Percentiles rank a stretch among this genome's conserved stretches.
These are phyloP conservation scores for Boletus sp. DNA, from an alignment of 1,284 basidiomycete genomes.

Conservation along the genomic window DNA sequence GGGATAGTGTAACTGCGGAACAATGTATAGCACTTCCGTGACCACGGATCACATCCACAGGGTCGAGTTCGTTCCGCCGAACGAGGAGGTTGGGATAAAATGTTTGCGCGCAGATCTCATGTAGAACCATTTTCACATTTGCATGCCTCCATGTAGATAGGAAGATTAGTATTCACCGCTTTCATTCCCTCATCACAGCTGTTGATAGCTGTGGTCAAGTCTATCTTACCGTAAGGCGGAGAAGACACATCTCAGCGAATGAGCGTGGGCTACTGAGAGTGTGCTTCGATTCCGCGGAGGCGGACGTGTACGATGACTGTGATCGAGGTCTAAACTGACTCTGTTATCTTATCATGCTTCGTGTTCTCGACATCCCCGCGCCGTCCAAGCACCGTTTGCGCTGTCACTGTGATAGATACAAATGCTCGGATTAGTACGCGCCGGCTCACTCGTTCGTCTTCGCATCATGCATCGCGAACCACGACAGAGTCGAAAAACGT, in stretches of 20 bases:
- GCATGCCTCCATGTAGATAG: slow-evolving; percentile 6
- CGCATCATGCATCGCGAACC: not conserved
- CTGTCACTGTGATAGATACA: not conserved
- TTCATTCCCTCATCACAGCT: not conserved
- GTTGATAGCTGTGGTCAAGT: slow-evolving; percentile 1
- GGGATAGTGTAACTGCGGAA: slow-evolving; percentile 1
- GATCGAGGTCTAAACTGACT: slow-evolving; percentile 20
- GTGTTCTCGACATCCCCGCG: slow-evolving; percentile 13
- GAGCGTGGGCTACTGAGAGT: slow-evolving; percentile 1
- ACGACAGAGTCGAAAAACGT: not conserved
- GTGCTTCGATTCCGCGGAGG: slow-evolving; percentile 26
- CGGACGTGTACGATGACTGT: not conserved
- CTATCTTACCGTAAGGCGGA: slow-evolving; percentile 4
- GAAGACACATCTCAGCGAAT: slow-evolving; percentile 4
- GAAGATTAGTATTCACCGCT: not conserved
- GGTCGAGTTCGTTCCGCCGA: slow-evolving; percentile 1
- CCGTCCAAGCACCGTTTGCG: slow-evolving; percentile 23
- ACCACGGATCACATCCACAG: slow-evolving; percentile 21
- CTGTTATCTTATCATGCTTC: slow-evolving; percentile 27
- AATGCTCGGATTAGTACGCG: not conserved
- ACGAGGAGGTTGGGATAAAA: not conserved
- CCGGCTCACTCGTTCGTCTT: slow-evolving; percentile 12
- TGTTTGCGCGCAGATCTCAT: not conserved
- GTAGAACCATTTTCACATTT: not conserved
- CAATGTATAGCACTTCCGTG: not conserved